Base-by-base conservation (phyloP, 163 green algal species). In the Chlorella variabilis region DNA sequence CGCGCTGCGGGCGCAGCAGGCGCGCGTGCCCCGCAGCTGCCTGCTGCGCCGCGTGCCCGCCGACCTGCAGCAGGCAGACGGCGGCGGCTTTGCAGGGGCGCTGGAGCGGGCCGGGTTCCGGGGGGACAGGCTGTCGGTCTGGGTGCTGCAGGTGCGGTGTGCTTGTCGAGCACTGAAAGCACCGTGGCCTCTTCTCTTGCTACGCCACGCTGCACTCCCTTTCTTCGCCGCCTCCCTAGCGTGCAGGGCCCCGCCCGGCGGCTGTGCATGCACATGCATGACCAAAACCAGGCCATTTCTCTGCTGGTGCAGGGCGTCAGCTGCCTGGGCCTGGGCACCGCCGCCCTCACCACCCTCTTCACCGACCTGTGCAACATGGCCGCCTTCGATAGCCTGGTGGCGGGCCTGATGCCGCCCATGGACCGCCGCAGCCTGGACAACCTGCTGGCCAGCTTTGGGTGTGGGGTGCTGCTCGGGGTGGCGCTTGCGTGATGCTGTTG, bases 121-220 rank as follows among this genome's bases (percentile, higher is more conserved):
- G 0, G 81, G 69, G 0, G 89, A 96, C 69, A 79, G 90, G 4
- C 84, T 97, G 23, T 95, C 92, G 34, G 87, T 95, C 13, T 98
- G 94, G 94, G 87, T 62, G 0, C 56, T 96, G 59, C 90, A 96
- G 87, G 90, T 84, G 25, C 8, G 66, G 23, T 1, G 4, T 48
- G 39, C 1, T 58, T 17, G 15, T 39, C 58, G 29, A n/a, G n/a
- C n/a, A n/a, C n/a, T n/a, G 56, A 18, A 34, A 3, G 25, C 25
- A 34, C 2, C 56, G 20, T 4, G 61, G 5, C 21, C 45, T 54
- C 11, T 54, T 11, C 45, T 54, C 45, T n/a, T 54, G 45, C 45
- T 54, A 11, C 15, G 45, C 45, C 45, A 54, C 15, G 45, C 45
- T 54, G 45, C 15, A 15, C 45, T 54, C 15, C 15, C 11, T 54